phyloP scores from a whole-genome alignment of 176 grass and related monocot genomes.

The Rhynchospora pubera region DNA sequence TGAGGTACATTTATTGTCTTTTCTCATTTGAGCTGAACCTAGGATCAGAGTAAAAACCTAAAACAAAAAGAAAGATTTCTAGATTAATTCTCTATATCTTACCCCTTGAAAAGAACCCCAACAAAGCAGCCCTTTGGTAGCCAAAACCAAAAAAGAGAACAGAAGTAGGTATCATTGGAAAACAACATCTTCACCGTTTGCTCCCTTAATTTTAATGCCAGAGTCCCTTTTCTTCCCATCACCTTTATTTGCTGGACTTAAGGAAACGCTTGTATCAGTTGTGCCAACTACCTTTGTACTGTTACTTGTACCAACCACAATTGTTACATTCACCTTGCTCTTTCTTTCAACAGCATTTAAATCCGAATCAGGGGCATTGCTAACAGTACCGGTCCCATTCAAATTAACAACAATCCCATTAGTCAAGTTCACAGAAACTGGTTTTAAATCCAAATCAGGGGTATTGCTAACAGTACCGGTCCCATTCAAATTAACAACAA shows the following conservation, averaged over 20 bases:
- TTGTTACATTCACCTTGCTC: not conserved
- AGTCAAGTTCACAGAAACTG: slow-evolving; percentile 9
- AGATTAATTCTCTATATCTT: slow-evolving; percentile 13
- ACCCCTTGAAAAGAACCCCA: not conserved
- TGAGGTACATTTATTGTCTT: slow-evolving; percentile 19
- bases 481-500: slow-evolving; percentile 10
- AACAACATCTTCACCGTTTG: slow-evolving; percentile 41
- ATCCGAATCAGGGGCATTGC: not conserved
- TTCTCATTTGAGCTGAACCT: slow-evolving; percentile 18
- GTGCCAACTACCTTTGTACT: not conserved
- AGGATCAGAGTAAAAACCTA: slow-evolving; percentile 4
- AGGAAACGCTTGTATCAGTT: not conserved
- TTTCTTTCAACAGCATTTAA: not conserved
- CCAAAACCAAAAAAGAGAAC: not conserved
- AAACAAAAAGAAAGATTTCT: slow-evolving; percentile 8
- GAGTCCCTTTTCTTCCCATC: not conserved
- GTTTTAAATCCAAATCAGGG: slow-evolving; percentile 4
- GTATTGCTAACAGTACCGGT: not conserved
- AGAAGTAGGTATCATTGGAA: slow-evolving; percentile 29
- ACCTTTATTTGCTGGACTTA: not conserved
- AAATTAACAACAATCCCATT: slow-evolving; percentile 20
- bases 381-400: not conserved
- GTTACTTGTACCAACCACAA: not conserved
- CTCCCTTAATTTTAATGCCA: slow-evolving; percentile 13
- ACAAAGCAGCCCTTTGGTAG: not conserved